Base-by-base conservation (phyloP, 768 basidiomycete species). In the Russula virescens region DNA sequence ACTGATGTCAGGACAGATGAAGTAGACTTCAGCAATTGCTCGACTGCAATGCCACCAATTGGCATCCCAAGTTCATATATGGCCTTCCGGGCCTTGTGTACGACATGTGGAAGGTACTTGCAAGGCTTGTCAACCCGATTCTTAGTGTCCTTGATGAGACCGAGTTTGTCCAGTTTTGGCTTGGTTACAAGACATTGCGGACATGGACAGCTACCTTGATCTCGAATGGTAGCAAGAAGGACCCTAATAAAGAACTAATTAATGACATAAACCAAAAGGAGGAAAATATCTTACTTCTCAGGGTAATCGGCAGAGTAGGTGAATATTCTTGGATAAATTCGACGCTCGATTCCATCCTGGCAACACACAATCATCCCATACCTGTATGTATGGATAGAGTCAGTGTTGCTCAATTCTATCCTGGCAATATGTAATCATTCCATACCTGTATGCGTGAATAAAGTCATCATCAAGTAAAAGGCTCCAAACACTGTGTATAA, bases 291-390 rank as follows among this genome's bases (percentile, higher is more conserved):
- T 13, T 8, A 76, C 77, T 75, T 76, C 40, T 77, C 73, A 0
- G 73, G 74, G 61, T 76, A 76, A 58, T 76, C 72, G 0, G 72
- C 75, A 0, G 72, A 71, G 47, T 74, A 73, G 1, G 68, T 67
- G 47, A 74, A 69, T 38, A 75, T 53, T 0, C 69, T 63, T 11
- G 70, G 69, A 53, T 64, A 75, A 2, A 74, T 1, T 2, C 66
- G 58, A 11, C 73, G 42, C 9, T 6, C 13, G 2, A 75, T 50
- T 0, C 73, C 71, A 52, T 76, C 74, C 5, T 25, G 35, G 53
- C 66, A 75, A 3, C n/a, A 25, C 4, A 75, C 46, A 2, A 74
- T 53, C 38, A 71, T 68, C n/a, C n/a, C n/a, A n/a, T n/a, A n/a
- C n/a, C n/a, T n/a, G n/a, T n/a, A n/a, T n/a, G n/a, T n/a, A n/a